A percentile compares a stretch with the other conserved stretches of the same genome.
Evolutionary conservation across 2,329 filamentous ascomycete genomes (phyloP).

Genomic region (Apiospora sp.): DNA sequence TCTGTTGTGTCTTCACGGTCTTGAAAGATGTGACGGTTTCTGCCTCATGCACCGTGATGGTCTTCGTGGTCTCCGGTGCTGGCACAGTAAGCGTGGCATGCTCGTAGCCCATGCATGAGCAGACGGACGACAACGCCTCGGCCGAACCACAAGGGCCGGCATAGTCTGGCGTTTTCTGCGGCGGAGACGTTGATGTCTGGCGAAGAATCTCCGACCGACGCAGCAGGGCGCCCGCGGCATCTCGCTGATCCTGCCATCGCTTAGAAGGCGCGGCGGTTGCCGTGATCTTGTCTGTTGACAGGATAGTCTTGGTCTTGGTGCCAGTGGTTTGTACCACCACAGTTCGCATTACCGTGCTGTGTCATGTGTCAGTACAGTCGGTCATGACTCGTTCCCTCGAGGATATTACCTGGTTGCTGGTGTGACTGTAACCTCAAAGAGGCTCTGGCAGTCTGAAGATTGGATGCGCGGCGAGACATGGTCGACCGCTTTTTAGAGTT

Average conservation of each 20-base stretch:
- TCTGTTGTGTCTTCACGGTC: conserved; percentile 27
- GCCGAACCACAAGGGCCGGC: conserved; percentile 31
- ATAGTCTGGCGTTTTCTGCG: conserved; percentile 30
- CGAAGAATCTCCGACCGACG: conserved; percentile 15
- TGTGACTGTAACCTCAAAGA: conserved; percentile 25
- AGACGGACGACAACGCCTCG: conserved; percentile 34
- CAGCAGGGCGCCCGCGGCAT: conserved; percentile 30
- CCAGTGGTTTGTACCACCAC: conserved; percentile 21
- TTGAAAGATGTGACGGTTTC: conserved; percentile 25
- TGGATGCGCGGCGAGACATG: conserved; percentile 20
- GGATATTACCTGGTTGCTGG: conserved; percentile 25
- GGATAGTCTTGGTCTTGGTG: conserved; percentile 29
- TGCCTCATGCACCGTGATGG: conserved; percentile 24
- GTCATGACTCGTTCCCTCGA: too few species aligned
- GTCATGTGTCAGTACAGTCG: neutral
- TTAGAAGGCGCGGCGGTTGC: conserved; percentile 29
- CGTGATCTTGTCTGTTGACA: conserved; percentile 27
- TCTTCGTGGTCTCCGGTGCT: conserved; percentile 29
- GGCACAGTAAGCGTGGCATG: conserved; percentile 29
- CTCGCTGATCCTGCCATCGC: conserved; percentile 32
- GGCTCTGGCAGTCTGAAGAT: conserved; percentile 25
- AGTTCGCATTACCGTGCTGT: conserved; percentile 25
- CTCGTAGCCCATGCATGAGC: conserved; percentile 33
- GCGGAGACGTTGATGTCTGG: conserved; percentile 26
- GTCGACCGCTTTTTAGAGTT: conserved; percentile 24